A percentile compares a stretch with the other conserved stretches of the same genome.
phyloP scores from a whole-genome alignment of 2,329 filamentous ascomycete genomes.

The Colletotrichum sojae region DNA sequence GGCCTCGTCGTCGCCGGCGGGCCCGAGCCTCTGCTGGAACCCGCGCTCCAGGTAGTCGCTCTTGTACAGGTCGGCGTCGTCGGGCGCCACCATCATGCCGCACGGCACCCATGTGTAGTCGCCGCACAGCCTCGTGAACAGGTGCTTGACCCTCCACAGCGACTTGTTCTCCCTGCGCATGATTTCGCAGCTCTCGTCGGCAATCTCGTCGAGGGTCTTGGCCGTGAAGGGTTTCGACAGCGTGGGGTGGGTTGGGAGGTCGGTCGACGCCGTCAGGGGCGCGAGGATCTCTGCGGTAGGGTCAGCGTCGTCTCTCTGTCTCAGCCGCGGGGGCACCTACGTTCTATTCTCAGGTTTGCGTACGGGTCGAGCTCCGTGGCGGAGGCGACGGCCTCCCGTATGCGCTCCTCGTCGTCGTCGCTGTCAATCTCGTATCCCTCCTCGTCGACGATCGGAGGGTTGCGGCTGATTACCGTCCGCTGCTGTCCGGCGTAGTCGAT shows the following conservation, averaged over 20 bases:
- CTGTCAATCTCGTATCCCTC: conserved; percentile 84
- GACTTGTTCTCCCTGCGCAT: conserved; percentile 82
- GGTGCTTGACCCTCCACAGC: conserved; percentile 80
- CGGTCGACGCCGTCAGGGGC: conserved; percentile 81
- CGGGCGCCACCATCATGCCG: conserved; percentile 68
- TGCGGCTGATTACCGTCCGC: conserved; percentile 80
- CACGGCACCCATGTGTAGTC: conserved; percentile 80
- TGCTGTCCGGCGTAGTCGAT: conserved; percentile 82
- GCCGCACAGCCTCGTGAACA: conserved; percentile 81
- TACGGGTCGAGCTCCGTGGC: conserved; percentile 83
- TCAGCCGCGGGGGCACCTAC: conserved; percentile 60
- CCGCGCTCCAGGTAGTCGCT: conserved; percentile 60
- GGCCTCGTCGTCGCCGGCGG: conserved; percentile 7
- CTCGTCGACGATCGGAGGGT: conserved; percentile 80
- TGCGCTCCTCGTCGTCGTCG: conserved; percentile 76
- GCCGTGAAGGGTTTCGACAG: conserved; percentile 82
- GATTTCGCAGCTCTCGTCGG: conserved; percentile 77
- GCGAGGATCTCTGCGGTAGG: conserved; percentile 74
- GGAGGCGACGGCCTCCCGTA: conserved; percentile 71
- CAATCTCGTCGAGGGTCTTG: conserved; percentile 79
- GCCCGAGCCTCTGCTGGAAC: conserved; percentile 45
- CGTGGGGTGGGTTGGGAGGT: conserved; percentile 81
- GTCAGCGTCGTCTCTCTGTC: conserved; percentile 46
- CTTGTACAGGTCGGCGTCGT: conserved; percentile 69
- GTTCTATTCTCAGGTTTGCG: conserved; percentile 77